Evolutionary conservation across 208 protist species (phyloP), one percentile per base, ranked within the genome.

Genomic region (Leishmania turanica): DNA sequence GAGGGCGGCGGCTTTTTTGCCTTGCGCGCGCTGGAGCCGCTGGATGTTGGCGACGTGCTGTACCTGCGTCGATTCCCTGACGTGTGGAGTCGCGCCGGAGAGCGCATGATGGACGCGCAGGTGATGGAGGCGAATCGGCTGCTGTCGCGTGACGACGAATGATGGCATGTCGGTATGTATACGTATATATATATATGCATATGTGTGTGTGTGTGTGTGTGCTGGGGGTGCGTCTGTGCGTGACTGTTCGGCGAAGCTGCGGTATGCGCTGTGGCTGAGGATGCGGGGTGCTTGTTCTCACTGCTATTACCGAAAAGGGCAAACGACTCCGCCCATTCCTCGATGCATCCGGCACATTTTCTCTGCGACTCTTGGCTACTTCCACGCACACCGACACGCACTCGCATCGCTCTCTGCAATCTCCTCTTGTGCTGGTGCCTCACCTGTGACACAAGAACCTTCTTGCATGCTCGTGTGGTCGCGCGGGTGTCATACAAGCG

Each of bases 61-160:
- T 96, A 96, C 73, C 37, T 95, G 56, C 89, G 94, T 19, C 87
- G 88, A 42, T 93, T 86, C 77, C 92, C 94, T 11, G 86, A 87
- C 62, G 69, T 86, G 70, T 78, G 81, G n/a, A 58, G 83, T n/a
- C 68, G 69, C 6, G 81, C 75, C 13, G 84, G 88, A 17, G 65
- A 93, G 75, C 77, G 89, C 70, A 79, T 75, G 60, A 95, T 95
- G 78, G 85, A 88, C 15, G 90, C 88, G 64, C 87, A 93, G 79
- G 81, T 95, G 75, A 89, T 89, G 74, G 92, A 97, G 78, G 94
- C 94, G 1, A 95, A 88, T 74, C 84, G 91, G 0, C 51, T 96
- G 2, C 80, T 97, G 73, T 84, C 80, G 27, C 71, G 72, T 58
- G 75, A 87, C 13, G 75, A 87, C 27, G 80, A 71, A 31, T 76